A percentile compares a stretch with the other conserved stretches of the same genome.
Evolutionary conservation across 139 green algal genomes (phyloP).

Genomic region (Pleodorina starrii): DNA sequence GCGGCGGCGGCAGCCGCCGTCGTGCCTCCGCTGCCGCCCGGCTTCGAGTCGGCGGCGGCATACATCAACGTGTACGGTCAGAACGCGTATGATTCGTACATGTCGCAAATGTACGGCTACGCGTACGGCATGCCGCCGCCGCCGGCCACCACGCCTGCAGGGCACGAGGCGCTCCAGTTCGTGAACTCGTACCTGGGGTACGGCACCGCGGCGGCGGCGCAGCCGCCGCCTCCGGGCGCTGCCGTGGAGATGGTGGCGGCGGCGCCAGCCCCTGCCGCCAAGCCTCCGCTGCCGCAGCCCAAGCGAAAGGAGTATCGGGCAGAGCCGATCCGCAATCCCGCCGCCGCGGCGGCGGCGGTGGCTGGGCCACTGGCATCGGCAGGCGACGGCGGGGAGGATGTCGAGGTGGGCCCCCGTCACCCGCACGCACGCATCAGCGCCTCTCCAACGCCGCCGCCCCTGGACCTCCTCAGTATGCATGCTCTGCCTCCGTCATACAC

Average conservation of each 20-base stretch:
- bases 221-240: background rate
- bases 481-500: background rate
- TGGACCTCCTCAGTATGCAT: slow-evolving; percentile 10
- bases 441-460: slow-evolving; percentile 24
- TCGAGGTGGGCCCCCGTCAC: background rate
- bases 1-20: too few relatives aligned
- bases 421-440: background rate
- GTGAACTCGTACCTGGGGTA: slow-evolving; percentile 27
- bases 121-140: slow-evolving; percentile 47
- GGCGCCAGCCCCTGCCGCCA: background rate
- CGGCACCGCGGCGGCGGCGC: background rate
- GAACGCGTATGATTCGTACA: slow-evolving; percentile 12
- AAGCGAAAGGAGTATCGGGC: slow-evolving; percentile 45
- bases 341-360: background rate
- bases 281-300: background rate
- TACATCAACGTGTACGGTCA: background rate
- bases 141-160: slow-evolving; percentile 6
- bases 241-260: background rate
- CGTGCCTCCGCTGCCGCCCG: slow-evolving; percentile 11
- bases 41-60: slow-evolving; percentile 14
- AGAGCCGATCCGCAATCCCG: background rate
- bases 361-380: too few relatives aligned
- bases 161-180: slow-evolving; percentile 33
- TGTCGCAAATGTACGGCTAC: slow-evolving; percentile 43
- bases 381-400: background rate